Evolutionary conservation across 192 early-diverging fungal genomes (phyloP).

Genomic region (Coemansia pectinata): DNA sequence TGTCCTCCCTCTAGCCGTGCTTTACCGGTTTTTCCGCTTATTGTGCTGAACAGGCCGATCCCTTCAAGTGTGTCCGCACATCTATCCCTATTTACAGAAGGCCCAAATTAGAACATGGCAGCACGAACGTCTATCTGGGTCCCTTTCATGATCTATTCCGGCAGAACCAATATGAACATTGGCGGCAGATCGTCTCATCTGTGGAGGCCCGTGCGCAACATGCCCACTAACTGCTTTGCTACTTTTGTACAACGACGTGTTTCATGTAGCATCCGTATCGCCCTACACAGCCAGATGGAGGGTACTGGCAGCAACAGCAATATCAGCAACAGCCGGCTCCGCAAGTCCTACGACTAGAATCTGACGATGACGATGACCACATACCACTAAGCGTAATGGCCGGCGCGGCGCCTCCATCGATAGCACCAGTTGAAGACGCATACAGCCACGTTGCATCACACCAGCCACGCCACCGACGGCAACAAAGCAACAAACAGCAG

Average conservation of each 20-base stretch:
- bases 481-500: slow-evolving; percentile 14
- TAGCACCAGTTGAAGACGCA: background rate
- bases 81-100: slow-evolving; percentile 1
- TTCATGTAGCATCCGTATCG: slow-evolving; percentile 19
- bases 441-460: background rate
- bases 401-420: background rate
- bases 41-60: background rate
- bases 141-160: background rate
- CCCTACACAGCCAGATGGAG: slow-evolving; percentile 7
- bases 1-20: too few relatives aligned
- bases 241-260: background rate
- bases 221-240: background rate
- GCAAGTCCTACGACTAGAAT: background rate
- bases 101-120: background rate
- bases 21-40: background rate
- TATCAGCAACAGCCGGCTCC: slow-evolving; percentile 11
- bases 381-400: slow-evolving; percentile 38
- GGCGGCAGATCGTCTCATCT: background rate
- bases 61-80: background rate
- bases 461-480: slow-evolving; percentile 22
- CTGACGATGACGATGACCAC: slow-evolving; percentile 34
- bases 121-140: background rate
- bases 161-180: background rate
- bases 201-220: background rate
- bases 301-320: slow-evolving; percentile 9